Conservation (phyloP, 495 filamentous ascomycete genomes). For the Bathelium albidoporum region DNA sequence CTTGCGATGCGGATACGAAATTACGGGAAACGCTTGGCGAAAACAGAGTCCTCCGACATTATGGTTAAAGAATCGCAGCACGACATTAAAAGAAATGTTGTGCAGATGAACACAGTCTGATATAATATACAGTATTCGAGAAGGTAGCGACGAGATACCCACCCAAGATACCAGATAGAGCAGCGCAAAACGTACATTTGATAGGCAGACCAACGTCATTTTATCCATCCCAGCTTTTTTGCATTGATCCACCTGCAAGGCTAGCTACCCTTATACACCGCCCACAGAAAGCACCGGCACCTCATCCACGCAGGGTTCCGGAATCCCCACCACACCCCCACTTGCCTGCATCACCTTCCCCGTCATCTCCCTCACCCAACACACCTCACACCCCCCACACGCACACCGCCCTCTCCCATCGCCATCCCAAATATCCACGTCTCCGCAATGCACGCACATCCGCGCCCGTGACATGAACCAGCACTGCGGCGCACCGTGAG, state of each 20-base stretch:
- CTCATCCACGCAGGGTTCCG: background rate
- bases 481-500: constrained; percentile 10
- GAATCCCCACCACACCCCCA: background rate
- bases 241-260: background rate
- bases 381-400: constrained; percentile 18
- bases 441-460: constrained; percentile 24
- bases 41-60: background rate
- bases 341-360: constrained; percentile 8
- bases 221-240: too few species aligned
- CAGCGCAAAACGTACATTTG: too few species aligned
- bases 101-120: background rate
- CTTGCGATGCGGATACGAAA: constrained; percentile 9
- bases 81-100: background rate
- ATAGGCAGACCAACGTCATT: too few species aligned
- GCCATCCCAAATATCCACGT: constrained; percentile 15
- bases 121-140: background rate
- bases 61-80: background rate
- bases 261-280: background rate
- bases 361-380: constrained; percentile 10
- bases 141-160: background rate
- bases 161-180: too few species aligned
- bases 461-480: constrained; percentile 13
- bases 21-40: constrained; percentile 6
- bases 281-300: background rate
- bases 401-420: too few species aligned